Evolutionary conservation across 192 early-diverging fungal genomes (phyloP), one percentile per base, ranked within the genome.

Genomic region (Backusella sp.): DNA sequence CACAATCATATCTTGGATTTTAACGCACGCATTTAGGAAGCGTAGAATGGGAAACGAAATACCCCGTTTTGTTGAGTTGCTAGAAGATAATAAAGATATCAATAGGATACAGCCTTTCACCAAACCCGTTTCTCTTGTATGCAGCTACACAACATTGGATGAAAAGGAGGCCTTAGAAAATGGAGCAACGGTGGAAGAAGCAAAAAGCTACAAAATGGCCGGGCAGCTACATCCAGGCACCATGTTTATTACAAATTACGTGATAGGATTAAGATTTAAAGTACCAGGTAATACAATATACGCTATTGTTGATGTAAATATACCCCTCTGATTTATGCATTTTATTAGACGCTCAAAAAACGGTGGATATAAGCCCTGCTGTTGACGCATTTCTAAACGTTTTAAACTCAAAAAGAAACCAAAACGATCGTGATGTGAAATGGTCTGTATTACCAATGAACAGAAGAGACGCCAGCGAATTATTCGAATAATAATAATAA

Each of bases 1-100:
- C 11, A 3, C 7, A 44, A 32, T 15, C 3, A 39, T 32, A 9
- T 6, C 26, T 1, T 19, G 37, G 6, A 0, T 14, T 15, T 46
- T 39, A 26, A 76, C 35, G 4, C 17, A 21, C 23, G n/a, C 2
- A 9, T 9, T 28, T 70, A 78, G 77, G 76, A 75, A 30, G 44
- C 34, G 80, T 26, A 77, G 52, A 37, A 74, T 81, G 76, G 56
- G 66, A 8, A 39, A 42, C 3, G 32, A 39, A 66, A 70, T 81
- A 32, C 76, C 76, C 0, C 53, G 49, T 34, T 32, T 81, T 4
- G 39, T 81, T 7, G 9, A 62, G 1, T 30, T 77, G 21, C 21
- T 81, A 14, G 68, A 77, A 71, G 6, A n/a, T 1, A 39, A 5
- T 6, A 34, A n/a, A 1, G 15, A 21, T 14, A 62, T 81, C 0